These are phyloP conservation scores for Candida oleophila DNA, from an alignment of 805 yeast genomes.

Conservation along the genomic window DNA sequence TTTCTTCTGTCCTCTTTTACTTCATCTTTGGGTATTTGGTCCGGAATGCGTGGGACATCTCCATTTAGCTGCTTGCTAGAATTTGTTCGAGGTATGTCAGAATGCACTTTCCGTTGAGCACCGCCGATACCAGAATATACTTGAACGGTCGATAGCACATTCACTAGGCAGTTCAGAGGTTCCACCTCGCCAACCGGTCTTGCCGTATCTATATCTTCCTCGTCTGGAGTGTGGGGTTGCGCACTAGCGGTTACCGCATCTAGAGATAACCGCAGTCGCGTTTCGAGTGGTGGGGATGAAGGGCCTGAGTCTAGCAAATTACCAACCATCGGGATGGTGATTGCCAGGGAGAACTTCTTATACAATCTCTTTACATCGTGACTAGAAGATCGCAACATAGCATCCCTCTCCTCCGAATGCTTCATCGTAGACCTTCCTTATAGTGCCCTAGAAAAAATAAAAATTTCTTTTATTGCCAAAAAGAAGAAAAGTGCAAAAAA, in stretches of 20 bases:
- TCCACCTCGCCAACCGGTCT: constrained; percentile 19
- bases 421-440: too few species aligned
- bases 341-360: constrained; percentile 7
- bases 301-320: constrained; percentile 5
- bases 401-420: too few species aligned
- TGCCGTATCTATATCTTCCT: constrained; percentile 32
- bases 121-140: constrained; percentile 25
- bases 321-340: constrained; percentile 10
- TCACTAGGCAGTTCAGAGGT: constrained; percentile 25
- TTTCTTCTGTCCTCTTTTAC: neutral
- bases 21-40: neutral
- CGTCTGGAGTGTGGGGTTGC: constrained; percentile 3
- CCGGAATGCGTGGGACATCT: neutral
- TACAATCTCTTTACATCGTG: constrained; percentile 3
- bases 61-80: neutral
- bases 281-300: neutral
- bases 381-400: too few species aligned
- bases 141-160: constrained; percentile 29
- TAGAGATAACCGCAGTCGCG: neutral
- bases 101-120: neutral
- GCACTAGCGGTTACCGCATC: neutral
- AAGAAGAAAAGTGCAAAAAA: too few species aligned
- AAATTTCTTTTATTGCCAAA: too few species aligned
- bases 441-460: too few species aligned
- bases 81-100: neutral